Conservation (phyloP, 305 asterid species). For the Euphrasia arctica region DNA sequence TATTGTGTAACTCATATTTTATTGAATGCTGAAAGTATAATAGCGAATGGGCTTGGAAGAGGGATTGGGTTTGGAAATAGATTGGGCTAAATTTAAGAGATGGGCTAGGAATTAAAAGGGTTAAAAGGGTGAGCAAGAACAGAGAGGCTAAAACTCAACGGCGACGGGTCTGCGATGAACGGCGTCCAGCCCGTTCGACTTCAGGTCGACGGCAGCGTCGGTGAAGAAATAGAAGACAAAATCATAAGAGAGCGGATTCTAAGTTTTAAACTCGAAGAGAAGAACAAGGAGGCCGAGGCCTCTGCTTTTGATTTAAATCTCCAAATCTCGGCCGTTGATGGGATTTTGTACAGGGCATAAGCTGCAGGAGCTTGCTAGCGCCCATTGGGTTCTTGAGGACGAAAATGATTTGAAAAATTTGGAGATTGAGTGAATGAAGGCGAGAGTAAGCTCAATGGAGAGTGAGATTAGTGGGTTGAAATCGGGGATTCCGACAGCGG, state of each 20-base stretch:
- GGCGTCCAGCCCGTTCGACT: too few relatives aligned
- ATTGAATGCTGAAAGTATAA: too few relatives aligned
- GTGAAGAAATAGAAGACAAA: slow-evolving; percentile 54
- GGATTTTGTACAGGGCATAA: slow-evolving; percentile 56
- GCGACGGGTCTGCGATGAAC: too few relatives aligned
- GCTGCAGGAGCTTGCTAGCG: slow-evolving; percentile 71
- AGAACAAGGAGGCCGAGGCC: slow-evolving; percentile 56
- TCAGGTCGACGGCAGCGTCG: too few relatives aligned
- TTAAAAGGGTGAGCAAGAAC: too few relatives aligned
- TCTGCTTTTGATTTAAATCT: slow-evolving; percentile 74
- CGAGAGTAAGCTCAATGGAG: slow-evolving; percentile 53
- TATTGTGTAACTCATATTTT: too few relatives aligned
- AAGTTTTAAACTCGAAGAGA: slow-evolving; percentile 28
- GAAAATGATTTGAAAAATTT: slow-evolving; percentile 47
- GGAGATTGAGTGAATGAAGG: slow-evolving; percentile 68
- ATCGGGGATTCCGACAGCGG: slow-evolving; percentile 13
- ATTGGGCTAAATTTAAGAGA: too few relatives aligned
- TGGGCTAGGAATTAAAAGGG: too few relatives aligned
- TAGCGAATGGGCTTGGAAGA: too few relatives aligned
- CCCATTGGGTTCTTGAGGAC: slow-evolving; percentile 46
- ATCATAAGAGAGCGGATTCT: slow-evolving; percentile 47
- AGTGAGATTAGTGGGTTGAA: slow-evolving; percentile 55
- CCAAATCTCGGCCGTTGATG: slow-evolving; percentile 64
- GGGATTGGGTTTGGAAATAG: too few relatives aligned
- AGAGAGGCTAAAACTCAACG: too few relatives aligned